Base-by-base conservation (phyloP, 768 basidiomycete genomes). In the Fibroporia radiculosa region DNA sequence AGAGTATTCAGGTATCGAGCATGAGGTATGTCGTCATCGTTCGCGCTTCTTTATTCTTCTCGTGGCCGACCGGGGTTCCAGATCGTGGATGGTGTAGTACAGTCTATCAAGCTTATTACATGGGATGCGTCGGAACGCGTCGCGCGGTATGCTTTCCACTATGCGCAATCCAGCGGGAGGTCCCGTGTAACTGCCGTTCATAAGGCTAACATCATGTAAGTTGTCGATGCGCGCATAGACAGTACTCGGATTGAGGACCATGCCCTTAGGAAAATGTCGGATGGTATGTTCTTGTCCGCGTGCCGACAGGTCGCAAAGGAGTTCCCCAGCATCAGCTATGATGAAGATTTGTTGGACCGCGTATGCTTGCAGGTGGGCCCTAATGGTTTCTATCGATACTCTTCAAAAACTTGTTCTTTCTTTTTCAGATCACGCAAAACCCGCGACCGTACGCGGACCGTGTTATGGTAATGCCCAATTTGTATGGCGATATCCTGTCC, bases 381-480 rank as follows among this genome's bases (percentile, higher is more conserved):
- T n/a, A n/a, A n/a, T n/a, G n/a, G n/a, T n/a, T n/a, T n/a, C n/a
- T n/a, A n/a, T n/a, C n/a, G n/a, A n/a, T n/a, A n/a, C n/a, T n/a
- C n/a, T n/a, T n/a, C n/a, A n/a, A n/a, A n/a, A n/a, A n/a, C n/a
- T n/a, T n/a, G n/a, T n/a, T n/a, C n/a, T n/a, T n/a, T n/a, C n/a
- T 56, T 35, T 7, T n/a, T 27, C 55, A 92, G 82, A 77, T 98
- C 57, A 89, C 91, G 25, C 86, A 89, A 62, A 93, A 99, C 67
- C 96, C 96, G 19, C 72, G 66, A 56, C 96, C 96, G 6, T 99
- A 82, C 70, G 76, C 89, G 28, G 93, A 96, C 69, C 84, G 92
- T 40, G 95, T 99, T 52, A 98, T 99, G 95, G 96, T 99, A 54
- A 98, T 98, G 93, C 96, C 96, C 43, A 99, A 99, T 73, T 70